Percentiles rank a stretch among this genome's conserved stretches.
Conservation (phyloP, 164 flowering plant species). For the Platanus orientalis region DNA sequence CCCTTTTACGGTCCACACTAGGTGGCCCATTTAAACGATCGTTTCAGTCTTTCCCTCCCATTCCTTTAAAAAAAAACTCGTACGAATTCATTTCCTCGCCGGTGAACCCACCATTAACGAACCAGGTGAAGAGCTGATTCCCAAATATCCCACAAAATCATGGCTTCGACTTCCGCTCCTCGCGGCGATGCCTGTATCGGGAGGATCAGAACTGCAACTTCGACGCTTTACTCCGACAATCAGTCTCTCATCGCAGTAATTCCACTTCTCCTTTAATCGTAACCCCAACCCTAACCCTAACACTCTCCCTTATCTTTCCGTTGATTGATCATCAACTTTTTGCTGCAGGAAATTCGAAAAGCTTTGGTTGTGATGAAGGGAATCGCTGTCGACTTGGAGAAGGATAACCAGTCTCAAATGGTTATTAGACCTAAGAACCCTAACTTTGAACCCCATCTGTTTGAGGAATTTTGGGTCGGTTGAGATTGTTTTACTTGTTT, state of each 20-base stretch:
- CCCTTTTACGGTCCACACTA: too few relatives aligned
- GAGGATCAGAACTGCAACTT: conserved; percentile 36
- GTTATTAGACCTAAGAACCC: conserved; percentile 7
- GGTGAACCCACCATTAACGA: neutral
- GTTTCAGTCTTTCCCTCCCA: neutral
- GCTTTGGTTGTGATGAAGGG: conserved; percentile 42
- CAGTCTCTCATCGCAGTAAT: conserved; percentile 50
- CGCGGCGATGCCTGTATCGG: conserved; percentile 19
- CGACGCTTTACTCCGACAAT: conserved; percentile 37
- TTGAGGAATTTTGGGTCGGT: too few relatives aligned
- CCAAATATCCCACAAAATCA: conserved; percentile 1
- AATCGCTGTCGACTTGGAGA: conserved; percentile 70
- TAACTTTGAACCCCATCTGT: neutral
- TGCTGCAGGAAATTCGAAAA: conserved; percentile 64
- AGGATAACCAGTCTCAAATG: conserved; percentile 34
- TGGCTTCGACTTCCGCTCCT: conserved; percentile 56
- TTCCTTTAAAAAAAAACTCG: neutral
- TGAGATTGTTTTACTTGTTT: neutral
- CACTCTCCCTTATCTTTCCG: neutral
- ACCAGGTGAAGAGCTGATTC: neutral
- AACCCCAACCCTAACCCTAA: conserved; percentile 9
- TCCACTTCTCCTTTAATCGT: conserved; percentile 3
- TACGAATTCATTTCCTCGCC: neutral
- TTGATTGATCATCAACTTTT: neutral
- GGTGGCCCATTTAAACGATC: too few relatives aligned